Evolutionary conservation across 352 stramenopile genomes (phyloP), one percentile per base, ranked within the genome.

Genomic region (Phytophthora citricola): DNA sequence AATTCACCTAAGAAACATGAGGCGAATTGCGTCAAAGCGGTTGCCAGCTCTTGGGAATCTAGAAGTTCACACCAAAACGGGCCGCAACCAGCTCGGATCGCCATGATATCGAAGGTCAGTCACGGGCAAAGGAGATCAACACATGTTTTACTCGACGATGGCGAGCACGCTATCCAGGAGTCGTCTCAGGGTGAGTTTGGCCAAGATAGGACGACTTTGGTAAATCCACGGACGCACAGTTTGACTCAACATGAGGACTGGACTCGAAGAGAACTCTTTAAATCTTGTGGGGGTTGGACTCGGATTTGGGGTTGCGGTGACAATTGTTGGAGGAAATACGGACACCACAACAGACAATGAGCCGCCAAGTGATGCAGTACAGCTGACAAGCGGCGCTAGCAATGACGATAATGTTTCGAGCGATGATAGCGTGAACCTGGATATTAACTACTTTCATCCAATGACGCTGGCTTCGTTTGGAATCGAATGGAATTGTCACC

Each of bases 401-500:
- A 49, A 29, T 11, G 29, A n/a, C 6, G 29, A 57, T 14, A 11
- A 17, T 59, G 14, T 1, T 20, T 41, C n/a, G 15, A 22, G 27
- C 10, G 36, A 14, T 14, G 39, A 54, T 14, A 34, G 38, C 31
- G 27, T n/a, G 1, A 14, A 22, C 4, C 27, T 73, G 14, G 41
- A 46, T 14, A 58, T 68, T 5, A 50, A 70, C 1, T 44, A 48
- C 34, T 71, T 69, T 39, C 41, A 69, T 27, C 67, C 79, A 22
- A 74, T 87, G 29, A 85, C 77, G 1, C 29, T 89, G 29, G 57
- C 52, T 17, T 82, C 75, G 2, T 59, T 87, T 34, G 78, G 78
- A 4, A 89, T 83, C 31, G 43, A 73, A 29, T 87, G 12, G 64
- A 83, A 44, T 17, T 85, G 2, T 87, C 79, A 29, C 75, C 77